Evolutionary conservation across 768 basidiomycete genomes (phyloP), one percentile per base, ranked within the genome.

Genomic region (Mycena haematopus): DNA sequence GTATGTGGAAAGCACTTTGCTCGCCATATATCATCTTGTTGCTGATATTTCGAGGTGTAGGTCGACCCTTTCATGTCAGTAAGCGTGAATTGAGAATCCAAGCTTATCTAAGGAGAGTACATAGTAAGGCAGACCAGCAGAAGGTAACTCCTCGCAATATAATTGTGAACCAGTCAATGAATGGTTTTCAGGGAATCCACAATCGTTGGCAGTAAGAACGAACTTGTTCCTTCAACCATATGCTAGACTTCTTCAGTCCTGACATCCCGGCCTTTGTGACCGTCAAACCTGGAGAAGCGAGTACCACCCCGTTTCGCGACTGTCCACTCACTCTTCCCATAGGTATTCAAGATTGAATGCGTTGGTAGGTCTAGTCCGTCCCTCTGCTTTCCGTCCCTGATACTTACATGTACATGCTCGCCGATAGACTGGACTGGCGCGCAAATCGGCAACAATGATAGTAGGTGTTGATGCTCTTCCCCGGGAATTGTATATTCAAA

Each of bases 361-460:
- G 81, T 88, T 40, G 88, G 88, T 86, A 69, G 50, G 67, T 22
- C 49, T 13, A 31, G 29, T 31, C 29, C 7, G 0, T 29, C 25
- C 13, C 29, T 33, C 24, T 45, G 29, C 21, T 24, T 49, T 21
- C n/a, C 35, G 1, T 58, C 13, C 24, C 10, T n/a, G n/a, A n/a
- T n/a, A n/a, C n/a, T n/a, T n/a, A n/a, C n/a, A n/a, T n/a, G n/a
- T 1, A 10, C 22, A 19, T n/a, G 13, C n/a, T 19, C 10, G 2
- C n/a, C 2, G 17, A n/a, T 45, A 89, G 89, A 90, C 67, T 92
- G 89, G 90, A 92, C 89, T 17, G 90, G 89, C 19, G 89, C 88
- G 0, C 89, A 91, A 69, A 90, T 91, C 52, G 87, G 88, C 46
- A 91, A 90, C 70, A 91, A 90, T 62, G 87, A 91, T 65, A 80